Conservation (phyloP, 768 basidiomycete genomes). For the Leccinum disarticulatum region DNA sequence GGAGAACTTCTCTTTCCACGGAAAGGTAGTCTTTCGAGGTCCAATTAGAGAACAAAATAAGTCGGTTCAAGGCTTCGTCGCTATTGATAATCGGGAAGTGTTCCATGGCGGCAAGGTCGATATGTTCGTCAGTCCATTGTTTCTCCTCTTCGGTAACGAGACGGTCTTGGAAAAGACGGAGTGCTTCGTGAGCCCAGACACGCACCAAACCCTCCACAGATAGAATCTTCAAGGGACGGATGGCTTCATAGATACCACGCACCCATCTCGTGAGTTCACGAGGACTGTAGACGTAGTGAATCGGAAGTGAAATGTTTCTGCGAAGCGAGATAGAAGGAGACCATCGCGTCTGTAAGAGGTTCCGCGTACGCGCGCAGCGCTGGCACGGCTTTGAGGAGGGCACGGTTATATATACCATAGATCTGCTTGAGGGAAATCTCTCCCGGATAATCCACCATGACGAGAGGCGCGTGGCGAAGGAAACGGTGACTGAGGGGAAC, state of each 20-base stretch:
- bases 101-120: conserved; percentile 78
- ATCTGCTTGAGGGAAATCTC: too few relatives aligned
- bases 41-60: conserved; percentile 99
- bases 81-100: conserved; percentile 93
- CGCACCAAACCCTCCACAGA: conserved; percentile 94
- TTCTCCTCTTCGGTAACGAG: conserved; percentile 92
- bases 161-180: conserved; percentile 97
- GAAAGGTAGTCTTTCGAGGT: conserved; percentile 96
- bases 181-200: conserved; percentile 96
- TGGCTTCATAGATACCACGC: conserved; percentile 95
- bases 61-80: conserved; percentile 82
- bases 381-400: too few relatives aligned
- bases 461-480: too few relatives aligned
- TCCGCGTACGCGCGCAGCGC: too few relatives aligned
- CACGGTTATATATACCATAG: too few relatives aligned
- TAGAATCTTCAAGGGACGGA: conserved; percentile 89
- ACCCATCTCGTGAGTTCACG: conserved; percentile 98
- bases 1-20: conserved; percentile 87
- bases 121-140: conserved; percentile 91
- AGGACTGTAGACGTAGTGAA: conserved; percentile 53
- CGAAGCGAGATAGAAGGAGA: too few relatives aligned
- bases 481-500: too few relatives aligned
- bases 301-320: too few relatives aligned
- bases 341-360: too few relatives aligned
- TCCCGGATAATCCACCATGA: too few relatives aligned